phyloP scores from a whole-genome alignment of 2,329 filamentous ascomycete species.

The Colletotrichum viniferum region DNA sequence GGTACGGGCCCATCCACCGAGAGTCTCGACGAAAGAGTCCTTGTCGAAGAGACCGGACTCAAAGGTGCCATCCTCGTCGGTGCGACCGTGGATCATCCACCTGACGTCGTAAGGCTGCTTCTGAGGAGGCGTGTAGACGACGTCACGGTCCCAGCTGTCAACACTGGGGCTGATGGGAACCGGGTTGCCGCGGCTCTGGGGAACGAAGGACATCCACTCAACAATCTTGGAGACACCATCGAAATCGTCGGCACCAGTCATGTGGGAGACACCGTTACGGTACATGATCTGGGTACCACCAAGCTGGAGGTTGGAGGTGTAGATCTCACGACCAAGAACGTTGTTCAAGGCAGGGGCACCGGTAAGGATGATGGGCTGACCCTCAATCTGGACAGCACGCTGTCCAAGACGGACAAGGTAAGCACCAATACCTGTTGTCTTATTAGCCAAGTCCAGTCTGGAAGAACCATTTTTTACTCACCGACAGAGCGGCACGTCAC shows the following conservation, averaged over 20 bases:
- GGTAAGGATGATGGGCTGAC: conserved; percentile 97
- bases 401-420: conserved; percentile 98
- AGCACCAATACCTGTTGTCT: conserved; percentile 79
- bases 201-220: conserved; percentile 96
- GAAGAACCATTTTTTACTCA: conserved; percentile 41
- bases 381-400: conserved; percentile 98
- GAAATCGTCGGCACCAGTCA: conserved; percentile 97
- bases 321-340: conserved; percentile 95
- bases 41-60: conserved; percentile 93
- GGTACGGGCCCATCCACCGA: conserved; percentile 95
- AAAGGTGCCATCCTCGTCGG: conserved; percentile 79
- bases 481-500: conserved; percentile 98
- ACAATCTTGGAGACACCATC: conserved; percentile 98
- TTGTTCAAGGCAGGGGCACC: conserved; percentile 98
- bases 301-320: conserved; percentile 98
- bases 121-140: conserved; percentile 80
- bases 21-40: conserved; percentile 94
- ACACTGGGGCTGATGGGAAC: conserved; percentile 88
- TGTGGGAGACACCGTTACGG: conserved; percentile 98
- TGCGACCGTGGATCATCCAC: conserved; percentile 88
- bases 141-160: conserved; percentile 92
- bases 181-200: conserved; percentile 91
- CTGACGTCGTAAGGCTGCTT: conserved; percentile 92
- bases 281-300: conserved; percentile 99
- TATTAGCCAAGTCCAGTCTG: conserved; percentile 33